These are phyloP conservation scores for Clitoria ternatea DNA, from an alignment of 306 rosid species.

Conservation along the genomic window DNA sequence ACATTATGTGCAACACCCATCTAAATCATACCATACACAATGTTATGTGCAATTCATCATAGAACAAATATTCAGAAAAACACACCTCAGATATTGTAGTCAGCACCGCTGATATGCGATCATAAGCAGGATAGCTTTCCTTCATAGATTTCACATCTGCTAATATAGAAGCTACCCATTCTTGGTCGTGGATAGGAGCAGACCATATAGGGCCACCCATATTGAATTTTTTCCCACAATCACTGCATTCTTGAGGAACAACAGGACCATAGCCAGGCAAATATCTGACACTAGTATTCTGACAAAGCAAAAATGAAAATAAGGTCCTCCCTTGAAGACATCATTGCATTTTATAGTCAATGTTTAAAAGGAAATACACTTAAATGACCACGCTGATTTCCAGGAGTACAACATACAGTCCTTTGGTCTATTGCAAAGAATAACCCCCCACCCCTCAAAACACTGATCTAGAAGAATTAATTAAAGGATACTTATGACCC, in stretches of 20 bases:
- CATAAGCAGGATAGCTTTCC: constrained; percentile 80
- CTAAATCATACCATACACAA: not conserved
- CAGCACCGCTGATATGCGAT: constrained; percentile 80
- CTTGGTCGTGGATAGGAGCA: constrained; percentile 94
- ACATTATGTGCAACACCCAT: not conserved
- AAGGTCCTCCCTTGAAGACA: not conserved
- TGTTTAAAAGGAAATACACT: not conserved
- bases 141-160: constrained; percentile 65
- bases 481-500: not conserved
- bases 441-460: not conserved
- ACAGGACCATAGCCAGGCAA: constrained; percentile 88
- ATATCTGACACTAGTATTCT: constrained; percentile 81
- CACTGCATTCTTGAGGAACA: constrained; percentile 85
- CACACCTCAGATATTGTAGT: constrained; percentile 89
- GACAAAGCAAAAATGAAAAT: constrained; percentile 21
- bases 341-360: not conserved
- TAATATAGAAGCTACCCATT: constrained; percentile 82
- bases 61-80: not conserved
- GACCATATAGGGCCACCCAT: constrained; percentile 99
- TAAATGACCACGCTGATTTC: not conserved
- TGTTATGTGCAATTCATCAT: not conserved
- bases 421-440: not conserved
- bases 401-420: not conserved
- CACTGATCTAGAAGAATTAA: not conserved
- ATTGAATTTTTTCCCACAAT: constrained; percentile 86